Evolutionary conservation across 2,329 filamentous ascomycete species (phyloP), one percentile per base, ranked within the genome.

Genomic region (Hypomyces rosellus): DNA sequence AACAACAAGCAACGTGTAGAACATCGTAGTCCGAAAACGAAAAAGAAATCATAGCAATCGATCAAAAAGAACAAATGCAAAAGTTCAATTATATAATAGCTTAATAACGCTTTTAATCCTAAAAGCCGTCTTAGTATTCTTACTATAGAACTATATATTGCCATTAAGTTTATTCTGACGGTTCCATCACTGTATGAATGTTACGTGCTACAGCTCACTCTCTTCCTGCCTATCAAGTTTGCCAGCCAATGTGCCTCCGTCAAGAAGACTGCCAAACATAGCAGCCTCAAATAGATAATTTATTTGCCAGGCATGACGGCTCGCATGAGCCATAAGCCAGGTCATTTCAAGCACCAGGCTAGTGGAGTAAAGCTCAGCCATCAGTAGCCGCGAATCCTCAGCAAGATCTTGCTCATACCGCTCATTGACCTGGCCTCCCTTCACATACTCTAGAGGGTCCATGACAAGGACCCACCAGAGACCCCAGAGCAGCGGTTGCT

Each of bases 191-290:
- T 20, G 20, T 3, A 20, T 20, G 20, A 20, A 20, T 5, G 3
- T 20, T 3, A 3, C 20, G 5, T 20, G 5, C 20, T 20, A 20
- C 5, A 20, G 20, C 20, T 20, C 3, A 3, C 20, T 20, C 20
- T 20, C 20, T 20, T 20, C 20, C 20, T 20, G 20, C 20, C 63
- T 52, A 43, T 65, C 63, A 3, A 65, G 55, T 48, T 65, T 65
- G 36, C 63, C 62, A 5, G 55, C 56, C 43, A 65, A 34, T 16
- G 54, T 53, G 5, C 63, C 63, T 0, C 59, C 59, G 22, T 65
- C 63, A 2, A 65, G 56, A 22, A 65, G 59, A 11, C 63, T 65
- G 14, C 63, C 63, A 57, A 65, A 65, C 63, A 65, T 65, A 40
- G 63, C 63, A 3, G 63, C 63, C 45, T 65, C 62, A 12, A 65